These are phyloP conservation scores for Trichoderma brevicompactum DNA, from an alignment of 2,329 filamentous ascomycete species.

Conservation along the genomic window DNA sequence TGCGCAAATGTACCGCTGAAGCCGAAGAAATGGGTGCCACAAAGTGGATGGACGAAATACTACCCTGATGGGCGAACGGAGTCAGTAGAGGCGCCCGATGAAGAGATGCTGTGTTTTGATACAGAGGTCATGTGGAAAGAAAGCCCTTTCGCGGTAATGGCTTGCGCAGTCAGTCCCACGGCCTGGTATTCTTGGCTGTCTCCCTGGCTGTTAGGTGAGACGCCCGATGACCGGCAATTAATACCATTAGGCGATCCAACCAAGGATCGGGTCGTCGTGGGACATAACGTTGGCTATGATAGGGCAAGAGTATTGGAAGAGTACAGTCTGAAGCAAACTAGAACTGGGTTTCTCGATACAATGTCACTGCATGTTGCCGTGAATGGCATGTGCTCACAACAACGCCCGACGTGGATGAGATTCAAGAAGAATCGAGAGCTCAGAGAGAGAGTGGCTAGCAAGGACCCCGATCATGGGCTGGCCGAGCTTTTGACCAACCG, in stretches of 20 bases:
- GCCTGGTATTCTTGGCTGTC: slow-evolving; percentile 98
- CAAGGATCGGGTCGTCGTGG: slow-evolving; percentile 77
- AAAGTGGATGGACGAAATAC: slow-evolving; percentile 96
- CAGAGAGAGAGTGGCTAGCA: slow-evolving; percentile 75
- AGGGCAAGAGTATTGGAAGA: slow-evolving; percentile 86
- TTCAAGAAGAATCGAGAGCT: slow-evolving; percentile 89
- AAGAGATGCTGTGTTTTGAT: slow-evolving; percentile 86
- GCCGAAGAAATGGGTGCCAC: slow-evolving; percentile 72
- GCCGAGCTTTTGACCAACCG: slow-evolving; percentile 70
- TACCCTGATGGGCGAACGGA: slow-evolving; percentile 72
- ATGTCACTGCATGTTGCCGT: slow-evolving; percentile 98
- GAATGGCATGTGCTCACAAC: slow-evolving; percentile 97
- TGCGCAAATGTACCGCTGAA: slow-evolving; percentile 61
- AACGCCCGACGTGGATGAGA: slow-evolving; percentile 96
- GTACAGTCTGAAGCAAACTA: slow-evolving; percentile 80
- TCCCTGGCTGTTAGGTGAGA: slow-evolving; percentile 88
- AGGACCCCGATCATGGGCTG: slow-evolving; percentile 73
- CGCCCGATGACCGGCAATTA: slow-evolving; percentile 75
- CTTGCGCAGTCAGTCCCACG: slow-evolving; percentile 85
- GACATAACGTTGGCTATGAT: slow-evolving; percentile 96
- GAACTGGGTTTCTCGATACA: slow-evolving; percentile 89
- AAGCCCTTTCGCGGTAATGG: slow-evolving; percentile 92
- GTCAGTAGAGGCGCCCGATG: slow-evolving; percentile 74
- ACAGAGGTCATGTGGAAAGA: slow-evolving; percentile 97
- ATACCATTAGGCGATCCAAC: slow-evolving; percentile 82